A percentile compares a stretch with the other conserved stretches of the same genome.
phyloP scores from a whole-genome alignment of 228 moss, liverwort and hornwort genomes.

The Sphagnum magellanicum region DNA sequence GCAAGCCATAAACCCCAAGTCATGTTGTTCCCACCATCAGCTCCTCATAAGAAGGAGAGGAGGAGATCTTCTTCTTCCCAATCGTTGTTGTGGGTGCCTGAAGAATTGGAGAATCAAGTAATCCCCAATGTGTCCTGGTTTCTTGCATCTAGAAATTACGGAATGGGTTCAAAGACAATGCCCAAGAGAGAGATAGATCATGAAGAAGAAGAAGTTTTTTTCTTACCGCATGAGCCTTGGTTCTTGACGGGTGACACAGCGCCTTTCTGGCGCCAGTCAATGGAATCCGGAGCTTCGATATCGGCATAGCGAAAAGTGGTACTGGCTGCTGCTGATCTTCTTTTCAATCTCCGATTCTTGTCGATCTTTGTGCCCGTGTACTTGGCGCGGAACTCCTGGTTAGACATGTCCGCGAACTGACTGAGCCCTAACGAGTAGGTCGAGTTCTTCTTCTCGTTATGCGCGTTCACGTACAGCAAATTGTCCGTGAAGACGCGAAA shows the following conservation, averaged over 20 bases:
- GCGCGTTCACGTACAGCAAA: slow-evolving; percentile 60
- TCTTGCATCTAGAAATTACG: too few relatives aligned
- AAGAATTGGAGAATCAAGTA: too few relatives aligned
- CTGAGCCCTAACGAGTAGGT: slow-evolving; percentile 64
- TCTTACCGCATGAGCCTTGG: slow-evolving; percentile 73
- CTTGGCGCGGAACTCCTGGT: slow-evolving; percentile 67
- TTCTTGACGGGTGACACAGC: slow-evolving; percentile 72
- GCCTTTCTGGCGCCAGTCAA: slow-evolving; percentile 77
- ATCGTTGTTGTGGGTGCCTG: too few relatives aligned
- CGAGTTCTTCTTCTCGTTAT: slow-evolving; percentile 34
- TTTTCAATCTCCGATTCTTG: slow-evolving; percentile 18
- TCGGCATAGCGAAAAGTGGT: slow-evolving; percentile 51
- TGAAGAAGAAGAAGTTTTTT: too few relatives aligned
- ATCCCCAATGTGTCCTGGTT: too few relatives aligned
- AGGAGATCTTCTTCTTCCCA: too few relatives aligned
- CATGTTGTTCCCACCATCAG: too few relatives aligned
- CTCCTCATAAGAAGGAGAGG: too few relatives aligned
- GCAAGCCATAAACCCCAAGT: background rate
- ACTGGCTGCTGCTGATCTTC: background rate
- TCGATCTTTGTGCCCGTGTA: slow-evolving; percentile 55
- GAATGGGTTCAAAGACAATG: too few relatives aligned
- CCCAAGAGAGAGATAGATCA: too few relatives aligned
- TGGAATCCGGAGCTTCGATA: slow-evolving; percentile 36
- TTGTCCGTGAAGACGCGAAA: slow-evolving; percentile 64
- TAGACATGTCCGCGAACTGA: slow-evolving; percentile 80